These are phyloP conservation scores for Aureobasidium lini DNA, from an alignment of 2,329 filamentous ascomycete species.

Conservation along the genomic window DNA sequence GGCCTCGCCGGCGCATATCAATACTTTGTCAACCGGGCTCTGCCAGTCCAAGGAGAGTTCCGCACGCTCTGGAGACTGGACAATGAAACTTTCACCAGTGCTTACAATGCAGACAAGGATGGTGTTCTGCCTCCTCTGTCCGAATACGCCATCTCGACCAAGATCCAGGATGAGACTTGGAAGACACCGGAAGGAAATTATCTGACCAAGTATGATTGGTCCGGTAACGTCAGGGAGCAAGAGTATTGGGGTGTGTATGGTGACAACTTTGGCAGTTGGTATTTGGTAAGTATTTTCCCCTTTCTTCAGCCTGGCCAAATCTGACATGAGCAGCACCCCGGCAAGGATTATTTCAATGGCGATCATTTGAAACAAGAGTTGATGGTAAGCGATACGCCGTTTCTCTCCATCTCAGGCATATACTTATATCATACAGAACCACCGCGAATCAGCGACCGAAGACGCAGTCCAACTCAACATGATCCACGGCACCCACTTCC, in stretches of 20 bases:
- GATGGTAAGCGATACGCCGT: constrained; percentile 25
- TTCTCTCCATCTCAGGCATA: background rate
- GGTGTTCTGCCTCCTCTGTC: constrained; percentile 37
- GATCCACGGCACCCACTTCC: constrained; percentile 46
- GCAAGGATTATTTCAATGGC: constrained; percentile 47
- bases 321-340: constrained; percentile 25
- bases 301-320: background rate
- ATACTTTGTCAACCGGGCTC: constrained; percentile 45
- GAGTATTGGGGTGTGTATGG: constrained; percentile 47
- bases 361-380: constrained; percentile 48
- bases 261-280: constrained; percentile 44
- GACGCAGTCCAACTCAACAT: constrained; percentile 49
- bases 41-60: constrained; percentile 44
- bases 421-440: constrained; percentile 23
- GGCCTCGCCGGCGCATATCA: constrained; percentile 47
- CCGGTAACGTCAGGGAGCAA: constrained; percentile 32
- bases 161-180: constrained; percentile 50
- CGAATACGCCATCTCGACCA: constrained; percentile 38
- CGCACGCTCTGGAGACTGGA: constrained; percentile 45
- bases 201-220: constrained; percentile 48
- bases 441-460: constrained; percentile 44
- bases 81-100: constrained; percentile 41
- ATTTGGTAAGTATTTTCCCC: constrained; percentile 26
- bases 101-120: constrained; percentile 40
- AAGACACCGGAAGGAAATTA: constrained; percentile 40